Evolutionary conservation across 2,329 filamentous ascomycete species (phyloP).

Genomic region (Exophiala bonariae): DNA sequence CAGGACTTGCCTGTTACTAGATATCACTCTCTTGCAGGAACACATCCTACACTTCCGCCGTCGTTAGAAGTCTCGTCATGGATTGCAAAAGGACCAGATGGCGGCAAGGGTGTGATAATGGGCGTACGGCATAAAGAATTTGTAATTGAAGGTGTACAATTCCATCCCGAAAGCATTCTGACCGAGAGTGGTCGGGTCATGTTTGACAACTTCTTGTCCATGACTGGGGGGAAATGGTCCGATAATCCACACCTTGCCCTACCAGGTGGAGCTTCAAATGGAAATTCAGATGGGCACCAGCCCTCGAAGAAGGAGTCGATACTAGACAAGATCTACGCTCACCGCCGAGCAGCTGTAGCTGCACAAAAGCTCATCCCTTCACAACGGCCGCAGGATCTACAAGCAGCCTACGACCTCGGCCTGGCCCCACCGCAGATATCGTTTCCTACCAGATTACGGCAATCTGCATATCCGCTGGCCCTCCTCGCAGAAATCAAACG

Average conservation of each 20-base stretch:
- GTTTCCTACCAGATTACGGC: conserved; percentile 74
- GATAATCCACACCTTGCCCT: conserved; percentile 28
- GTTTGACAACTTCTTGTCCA: conserved; percentile 86
- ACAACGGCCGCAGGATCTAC: conserved; percentile 76
- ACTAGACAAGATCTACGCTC: conserved; percentile 84
- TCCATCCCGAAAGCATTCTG: conserved; percentile 95
- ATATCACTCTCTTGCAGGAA: conserved; percentile 95
- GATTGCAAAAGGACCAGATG: conserved; percentile 73
- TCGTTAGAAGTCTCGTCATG: conserved; percentile 89
- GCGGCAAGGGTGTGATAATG: conserved; percentile 87
- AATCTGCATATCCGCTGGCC: conserved; percentile 84
- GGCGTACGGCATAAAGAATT: conserved; percentile 91
- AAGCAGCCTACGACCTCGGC: conserved; percentile 81
- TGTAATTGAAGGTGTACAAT: conserved; percentile 93
- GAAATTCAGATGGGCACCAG: conserved; percentile 23
- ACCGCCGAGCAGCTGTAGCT: conserved; percentile 72
- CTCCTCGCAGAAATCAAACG: conserved; percentile 98
- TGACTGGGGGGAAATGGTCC: conserved; percentile 85
- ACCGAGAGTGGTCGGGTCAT: conserved; percentile 85
- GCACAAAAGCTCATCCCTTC: conserved; percentile 84
- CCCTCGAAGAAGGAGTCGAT: conserved; percentile 74
- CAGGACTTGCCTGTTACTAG: conserved; percentile 85
- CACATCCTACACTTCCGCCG: conserved; percentile 79
- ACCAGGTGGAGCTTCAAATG: conserved; percentile 24
- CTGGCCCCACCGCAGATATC: conserved; percentile 80